A percentile compares a stretch with the other conserved stretches of the same genome.
phyloP scores from a whole-genome alignment of 768 basidiomycete genomes.

The Pleurotus eryngii region DNA sequence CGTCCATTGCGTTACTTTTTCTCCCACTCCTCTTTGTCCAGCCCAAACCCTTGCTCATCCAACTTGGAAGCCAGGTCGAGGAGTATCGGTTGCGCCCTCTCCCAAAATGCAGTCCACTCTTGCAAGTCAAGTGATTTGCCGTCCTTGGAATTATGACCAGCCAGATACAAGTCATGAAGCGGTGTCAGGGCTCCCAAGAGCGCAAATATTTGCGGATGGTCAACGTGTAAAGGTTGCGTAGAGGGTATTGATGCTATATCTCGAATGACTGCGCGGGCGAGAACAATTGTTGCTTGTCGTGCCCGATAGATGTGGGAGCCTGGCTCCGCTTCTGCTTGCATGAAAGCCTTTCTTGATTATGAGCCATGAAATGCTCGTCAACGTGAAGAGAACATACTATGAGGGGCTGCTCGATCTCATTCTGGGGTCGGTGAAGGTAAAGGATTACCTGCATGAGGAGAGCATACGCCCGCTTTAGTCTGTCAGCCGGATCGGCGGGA shows the following conservation, averaged over 20 bases:
- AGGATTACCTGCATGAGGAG: slow-evolving; percentile 23
- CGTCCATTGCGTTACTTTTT: background rate
- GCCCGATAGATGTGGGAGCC: slow-evolving; percentile 25
- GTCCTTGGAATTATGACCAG: background rate
- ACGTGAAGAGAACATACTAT: slow-evolving; percentile 12
- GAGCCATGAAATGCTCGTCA: background rate
- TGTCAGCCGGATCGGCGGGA: slow-evolving; percentile 13
- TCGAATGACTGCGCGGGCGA: slow-evolving; percentile 17
- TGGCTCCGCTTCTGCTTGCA: slow-evolving; percentile 16
- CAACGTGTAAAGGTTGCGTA: slow-evolving; percentile 11
- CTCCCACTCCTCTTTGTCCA: slow-evolving; percentile 16
- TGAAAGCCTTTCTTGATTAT: slow-evolving; percentile 18
- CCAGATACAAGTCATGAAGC: slow-evolving; percentile 20
- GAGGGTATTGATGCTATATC: slow-evolving; percentile 19
- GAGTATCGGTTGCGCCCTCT: slow-evolving; percentile 19
- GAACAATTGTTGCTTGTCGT: slow-evolving; percentile 15
- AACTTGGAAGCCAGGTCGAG: slow-evolving; percentile 19
- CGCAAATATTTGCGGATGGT: slow-evolving; percentile 19
- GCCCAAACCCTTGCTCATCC: slow-evolving; percentile 23
- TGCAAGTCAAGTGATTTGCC: background rate
- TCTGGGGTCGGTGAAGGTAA: slow-evolving; percentile 20
- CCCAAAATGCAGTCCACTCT: slow-evolving; percentile 21
- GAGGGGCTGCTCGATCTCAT: slow-evolving; percentile 17
- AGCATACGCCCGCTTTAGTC: slow-evolving; percentile 18
- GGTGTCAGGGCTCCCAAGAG: slow-evolving; percentile 21